phyloP scores from a whole-genome alignment of 768 basidiomycete species.

The Pleurotus pulmonarius region DNA sequence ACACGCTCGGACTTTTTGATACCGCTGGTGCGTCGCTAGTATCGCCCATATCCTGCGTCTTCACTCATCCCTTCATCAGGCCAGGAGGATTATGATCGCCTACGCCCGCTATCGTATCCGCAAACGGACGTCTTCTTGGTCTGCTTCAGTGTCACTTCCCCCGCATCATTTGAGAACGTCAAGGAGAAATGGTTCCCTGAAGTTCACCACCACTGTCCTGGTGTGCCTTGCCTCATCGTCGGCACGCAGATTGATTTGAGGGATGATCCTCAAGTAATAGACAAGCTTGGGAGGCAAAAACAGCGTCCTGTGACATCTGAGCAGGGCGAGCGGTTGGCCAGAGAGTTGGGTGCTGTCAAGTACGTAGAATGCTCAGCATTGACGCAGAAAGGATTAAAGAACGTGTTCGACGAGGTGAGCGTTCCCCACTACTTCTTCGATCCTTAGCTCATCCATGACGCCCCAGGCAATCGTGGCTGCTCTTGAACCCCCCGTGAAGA shows the following conservation, averaged over 20 bases:
- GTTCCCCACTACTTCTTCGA: conserved; percentile 1
- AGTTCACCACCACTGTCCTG: conserved; percentile 99
- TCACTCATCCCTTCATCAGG: conserved; percentile 39
- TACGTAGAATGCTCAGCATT: conserved; percentile 99
- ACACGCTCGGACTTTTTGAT: conserved; percentile 97
- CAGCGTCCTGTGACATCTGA: conserved; percentile 88
- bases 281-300: conserved; percentile 95
- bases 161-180: conserved; percentile 99
- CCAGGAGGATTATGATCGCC: conserved; percentile 99
- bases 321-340: conserved; percentile 90
- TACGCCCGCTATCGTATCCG: conserved; percentile 98
- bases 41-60: neutral
- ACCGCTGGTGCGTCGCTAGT: conserved; percentile 79
- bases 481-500: conserved; percentile 93
- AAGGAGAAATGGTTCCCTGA: conserved; percentile 99
- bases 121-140: conserved; percentile 99
- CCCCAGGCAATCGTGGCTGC: conserved; percentile 95
- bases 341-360: conserved; percentile 97
- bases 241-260: conserved; percentile 98
- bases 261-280: conserved; percentile 88
- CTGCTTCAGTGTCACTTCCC: conserved; percentile 98
- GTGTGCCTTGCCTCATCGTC: conserved; percentile 98
- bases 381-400: conserved; percentile 99
- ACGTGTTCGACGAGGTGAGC: conserved; percentile 98
- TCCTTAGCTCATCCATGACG: conserved; percentile 9